A percentile compares a stretch with the other conserved stretches of the same genome.
Evolutionary conservation across 768 basidiomycete genomes (phyloP).

Genomic region (Boletus sensibilis): DNA sequence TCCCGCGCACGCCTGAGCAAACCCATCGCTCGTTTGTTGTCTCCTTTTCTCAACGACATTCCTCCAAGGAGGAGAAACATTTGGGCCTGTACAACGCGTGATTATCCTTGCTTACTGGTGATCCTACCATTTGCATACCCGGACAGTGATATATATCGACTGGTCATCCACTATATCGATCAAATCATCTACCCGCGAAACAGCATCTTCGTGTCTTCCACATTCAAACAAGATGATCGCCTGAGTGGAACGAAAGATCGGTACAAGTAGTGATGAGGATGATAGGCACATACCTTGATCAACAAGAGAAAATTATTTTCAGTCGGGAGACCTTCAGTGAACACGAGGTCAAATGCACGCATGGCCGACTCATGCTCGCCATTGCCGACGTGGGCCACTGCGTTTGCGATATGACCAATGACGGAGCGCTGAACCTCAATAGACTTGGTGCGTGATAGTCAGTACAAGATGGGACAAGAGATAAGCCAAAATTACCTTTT

Average conservation of each 20-base stretch:
- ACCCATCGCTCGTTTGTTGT: background rate
- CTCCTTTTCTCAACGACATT: background rate
- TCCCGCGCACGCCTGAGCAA: background rate
- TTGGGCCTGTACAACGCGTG: too few relatives aligned
- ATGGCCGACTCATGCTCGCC: slow-evolving; percentile 5
- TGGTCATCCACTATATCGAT: background rate
- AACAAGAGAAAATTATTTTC: slow-evolving; percentile 11
- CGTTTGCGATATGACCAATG: slow-evolving; percentile 9
- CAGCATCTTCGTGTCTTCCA: slow-evolving; percentile 1
- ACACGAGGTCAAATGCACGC: slow-evolving; percentile 10
- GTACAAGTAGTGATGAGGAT: too few relatives aligned
- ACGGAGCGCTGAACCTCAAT: slow-evolving; percentile 2
- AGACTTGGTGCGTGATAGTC: background rate
- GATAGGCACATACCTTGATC: slow-evolving; percentile 3
- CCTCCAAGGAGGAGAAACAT: background rate
- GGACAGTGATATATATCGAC: background rate
- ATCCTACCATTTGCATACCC: background rate
- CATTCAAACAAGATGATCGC: slow-evolving; percentile 9
- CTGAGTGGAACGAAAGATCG: background rate
- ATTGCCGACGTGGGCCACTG: background rate
- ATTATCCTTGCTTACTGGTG: background rate
- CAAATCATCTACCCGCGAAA: slow-evolving; percentile 7
- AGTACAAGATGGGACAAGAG: background rate
- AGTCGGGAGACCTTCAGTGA: background rate
- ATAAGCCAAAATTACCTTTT: background rate